phyloP scores from a whole-genome alignment of 192 early-diverging fungal species.

The Geranomyces michiganensis region DNA sequence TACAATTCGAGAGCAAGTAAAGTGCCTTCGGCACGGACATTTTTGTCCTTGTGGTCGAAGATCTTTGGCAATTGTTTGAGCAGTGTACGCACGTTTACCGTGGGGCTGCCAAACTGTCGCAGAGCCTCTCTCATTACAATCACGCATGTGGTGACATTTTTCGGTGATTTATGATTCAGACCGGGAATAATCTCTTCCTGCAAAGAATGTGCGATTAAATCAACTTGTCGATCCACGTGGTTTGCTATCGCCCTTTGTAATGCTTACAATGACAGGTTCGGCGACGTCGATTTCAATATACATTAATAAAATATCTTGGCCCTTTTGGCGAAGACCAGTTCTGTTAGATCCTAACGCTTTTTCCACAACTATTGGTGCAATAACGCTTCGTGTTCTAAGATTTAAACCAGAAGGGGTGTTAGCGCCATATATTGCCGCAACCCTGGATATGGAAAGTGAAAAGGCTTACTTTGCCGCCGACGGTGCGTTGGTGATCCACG shows the following conservation, averaged over 20 bases:
- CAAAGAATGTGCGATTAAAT: conserved; percentile 22
- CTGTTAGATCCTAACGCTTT: conserved; percentile 86
- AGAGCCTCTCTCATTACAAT: conserved; percentile 37
- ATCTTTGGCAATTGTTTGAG: conserved; percentile 84
- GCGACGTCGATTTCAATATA: conserved; percentile 84
- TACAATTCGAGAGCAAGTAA: conserved; percentile 84
- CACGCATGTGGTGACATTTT: conserved; percentile 71
- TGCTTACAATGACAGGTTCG: conserved; percentile 79
- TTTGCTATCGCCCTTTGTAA: too few species aligned
- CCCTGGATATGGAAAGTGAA: neutral
- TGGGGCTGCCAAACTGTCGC: conserved; percentile 78
- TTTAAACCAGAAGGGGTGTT: neutral
- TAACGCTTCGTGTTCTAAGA: conserved; percentile 63
- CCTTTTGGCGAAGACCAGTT: conserved; percentile 75
- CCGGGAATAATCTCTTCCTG: conserved; percentile 78
- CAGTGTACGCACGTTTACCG: conserved; percentile 78
- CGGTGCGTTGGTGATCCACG: conserved; percentile 81
- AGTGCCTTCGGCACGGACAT: conserved; percentile 81
- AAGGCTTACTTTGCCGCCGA: conserved; percentile 67
- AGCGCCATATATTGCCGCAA: neutral
- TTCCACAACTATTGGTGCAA: conserved; percentile 78
- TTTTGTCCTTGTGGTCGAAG: conserved; percentile 93
- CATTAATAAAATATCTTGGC: conserved; percentile 79
- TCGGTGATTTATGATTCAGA: conserved; percentile 87
- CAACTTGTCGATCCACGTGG: conserved; percentile 4